phyloP scores from a whole-genome alignment of 2,329 filamentous ascomycete genomes.

The Spiromastix sp. region DNA sequence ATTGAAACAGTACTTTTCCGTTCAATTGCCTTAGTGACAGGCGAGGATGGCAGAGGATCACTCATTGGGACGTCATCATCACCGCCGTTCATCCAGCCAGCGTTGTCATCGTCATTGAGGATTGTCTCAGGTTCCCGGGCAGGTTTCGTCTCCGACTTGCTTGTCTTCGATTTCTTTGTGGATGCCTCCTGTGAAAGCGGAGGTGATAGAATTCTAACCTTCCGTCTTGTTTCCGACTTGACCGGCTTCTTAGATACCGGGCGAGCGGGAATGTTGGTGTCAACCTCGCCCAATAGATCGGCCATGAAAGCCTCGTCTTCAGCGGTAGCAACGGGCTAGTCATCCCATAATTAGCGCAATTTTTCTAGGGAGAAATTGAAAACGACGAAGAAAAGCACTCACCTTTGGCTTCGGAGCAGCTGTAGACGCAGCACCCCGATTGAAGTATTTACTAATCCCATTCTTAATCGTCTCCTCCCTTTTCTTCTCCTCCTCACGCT shows the following conservation, averaged over 20 bases:
- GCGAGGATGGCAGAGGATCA: constrained; percentile 78
- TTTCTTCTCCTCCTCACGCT: constrained; percentile 75
- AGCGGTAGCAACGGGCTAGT: constrained; percentile 63
- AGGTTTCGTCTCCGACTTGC: constrained; percentile 6
- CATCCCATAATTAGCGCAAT: constrained; percentile 16
- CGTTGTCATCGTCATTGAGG: constrained; percentile 44
- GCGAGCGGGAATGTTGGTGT: constrained; percentile 57
- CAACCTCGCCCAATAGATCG: constrained; percentile 76
- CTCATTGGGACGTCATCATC: constrained; percentile 77
- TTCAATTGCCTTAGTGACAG: constrained; percentile 65
- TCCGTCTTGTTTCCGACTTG: constrained; percentile 66
- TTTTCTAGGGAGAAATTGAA: not conserved
- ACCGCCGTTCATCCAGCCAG: constrained; percentile 46
- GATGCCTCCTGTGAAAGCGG: constrained; percentile 46
- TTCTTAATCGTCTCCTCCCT: constrained; percentile 80
- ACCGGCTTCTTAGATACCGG: constrained; percentile 51
- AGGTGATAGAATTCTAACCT: constrained; percentile 70
- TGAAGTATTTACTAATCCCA: constrained; percentile 92
- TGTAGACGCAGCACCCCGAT: constrained; percentile 53
- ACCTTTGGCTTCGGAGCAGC: constrained; percentile 72
- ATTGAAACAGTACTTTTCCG: constrained; percentile 51
- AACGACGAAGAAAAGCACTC: constrained; percentile 7
- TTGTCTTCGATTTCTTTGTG: constrained; percentile 42
- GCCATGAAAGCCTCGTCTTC: constrained; percentile 84
- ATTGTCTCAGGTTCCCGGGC: constrained; percentile 18